Conservation (phyloP, 441 rosid genomes). For the Populus tomentosa region DNA sequence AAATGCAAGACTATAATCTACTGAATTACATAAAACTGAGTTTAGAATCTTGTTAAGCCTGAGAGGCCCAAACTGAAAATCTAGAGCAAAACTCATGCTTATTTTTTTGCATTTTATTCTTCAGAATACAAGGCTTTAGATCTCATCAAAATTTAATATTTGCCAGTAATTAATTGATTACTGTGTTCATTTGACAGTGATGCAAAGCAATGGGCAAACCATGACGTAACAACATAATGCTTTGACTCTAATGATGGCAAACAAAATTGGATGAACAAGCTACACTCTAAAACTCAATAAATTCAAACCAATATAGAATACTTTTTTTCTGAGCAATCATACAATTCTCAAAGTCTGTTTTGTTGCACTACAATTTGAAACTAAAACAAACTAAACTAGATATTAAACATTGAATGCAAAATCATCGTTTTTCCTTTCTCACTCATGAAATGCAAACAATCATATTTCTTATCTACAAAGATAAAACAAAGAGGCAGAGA, state of each 20-base stretch:
- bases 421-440: background rate
- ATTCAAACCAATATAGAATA: background rate
- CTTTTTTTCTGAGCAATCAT: background rate
- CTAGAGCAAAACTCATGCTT: background rate
- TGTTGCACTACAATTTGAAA: background rate
- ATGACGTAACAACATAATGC: background rate
- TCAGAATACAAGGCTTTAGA: background rate
- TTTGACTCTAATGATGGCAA: background rate
- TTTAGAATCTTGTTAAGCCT: background rate
- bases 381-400: background rate
- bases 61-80: background rate
- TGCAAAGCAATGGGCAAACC: background rate
- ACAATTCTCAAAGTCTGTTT: background rate
- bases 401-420: background rate
- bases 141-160: background rate
- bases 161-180: background rate
- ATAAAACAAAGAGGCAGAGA: conserved; percentile 1
- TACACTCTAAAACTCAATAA: background rate
- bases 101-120: background rate
- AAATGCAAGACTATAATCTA: background rate
- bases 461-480: background rate
- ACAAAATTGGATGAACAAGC: background rate
- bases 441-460: background rate
- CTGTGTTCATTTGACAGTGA: background rate
- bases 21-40: background rate